These are phyloP conservation scores for Petunia axillaris DNA, from an alignment of 257 asterid species.

Conservation along the genomic window DNA sequence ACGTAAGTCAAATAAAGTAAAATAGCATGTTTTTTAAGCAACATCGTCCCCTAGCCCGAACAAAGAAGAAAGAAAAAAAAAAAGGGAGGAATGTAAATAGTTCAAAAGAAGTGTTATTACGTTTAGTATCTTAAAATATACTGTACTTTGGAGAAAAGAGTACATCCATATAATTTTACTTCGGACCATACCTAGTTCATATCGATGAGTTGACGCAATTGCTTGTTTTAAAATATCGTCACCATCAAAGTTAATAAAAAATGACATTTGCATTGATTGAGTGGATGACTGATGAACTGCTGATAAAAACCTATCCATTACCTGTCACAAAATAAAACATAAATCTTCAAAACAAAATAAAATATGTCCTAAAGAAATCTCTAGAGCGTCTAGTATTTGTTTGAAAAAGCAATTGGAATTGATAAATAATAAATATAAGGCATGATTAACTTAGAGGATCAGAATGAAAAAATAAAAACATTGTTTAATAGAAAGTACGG, in stretches of 20 bases:
- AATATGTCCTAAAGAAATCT: no score
- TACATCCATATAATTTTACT: no score
- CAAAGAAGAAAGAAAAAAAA: neutral
- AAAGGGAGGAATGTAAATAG: neutral
- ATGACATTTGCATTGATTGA: slow-evolving; percentile 62
- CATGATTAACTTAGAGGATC: no score
- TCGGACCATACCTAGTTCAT: slow-evolving; percentile 50
- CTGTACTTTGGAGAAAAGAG: no score
- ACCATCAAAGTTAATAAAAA: slow-evolving; percentile 55
- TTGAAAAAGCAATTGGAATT: no score
- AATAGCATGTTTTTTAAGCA: neutral
- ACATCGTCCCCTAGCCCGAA: neutral
- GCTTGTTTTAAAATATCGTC: slow-evolving; percentile 79
- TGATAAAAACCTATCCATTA: slow-evolving; percentile 59
- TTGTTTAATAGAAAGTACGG: no score
- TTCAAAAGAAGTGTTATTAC: neutral
- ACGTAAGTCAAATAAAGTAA: neutral
- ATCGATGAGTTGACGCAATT: slow-evolving; percentile 63
- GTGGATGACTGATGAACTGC: slow-evolving; percentile 56
- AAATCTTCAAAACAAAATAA: no score
- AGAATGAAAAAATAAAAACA: no score
- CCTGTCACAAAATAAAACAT: slow-evolving; percentile 41
- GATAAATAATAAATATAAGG: no score
- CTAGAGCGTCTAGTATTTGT: no score
- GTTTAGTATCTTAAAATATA: neutral